Evolutionary conservation across 2,329 filamentous ascomycete genomes (phyloP).

Genomic region (Coniella lustricola): DNA sequence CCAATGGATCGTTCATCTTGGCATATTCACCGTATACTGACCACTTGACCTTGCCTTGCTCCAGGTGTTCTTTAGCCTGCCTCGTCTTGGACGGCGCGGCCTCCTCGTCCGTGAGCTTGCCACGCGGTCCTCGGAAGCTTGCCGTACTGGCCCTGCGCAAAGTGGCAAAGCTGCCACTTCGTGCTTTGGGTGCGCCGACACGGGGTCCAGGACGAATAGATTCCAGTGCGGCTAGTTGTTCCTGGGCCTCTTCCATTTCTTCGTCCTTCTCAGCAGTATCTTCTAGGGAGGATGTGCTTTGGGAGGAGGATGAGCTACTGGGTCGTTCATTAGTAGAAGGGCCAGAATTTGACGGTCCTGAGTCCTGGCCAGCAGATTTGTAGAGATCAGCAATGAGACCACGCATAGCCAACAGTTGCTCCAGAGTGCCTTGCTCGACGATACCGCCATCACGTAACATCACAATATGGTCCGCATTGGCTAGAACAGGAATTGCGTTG

Average conservation of each 20-base stretch:
- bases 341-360: slow-evolving; percentile 20
- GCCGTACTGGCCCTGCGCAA: slow-evolving; percentile 85
- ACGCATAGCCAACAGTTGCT: slow-evolving; percentile 88
- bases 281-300: slow-evolving; percentile 52
- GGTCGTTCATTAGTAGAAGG: slow-evolving; percentile 28
- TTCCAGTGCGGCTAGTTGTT: slow-evolving; percentile 61
- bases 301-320: slow-evolving; percentile 32
- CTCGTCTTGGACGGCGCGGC: slow-evolving; percentile 68
- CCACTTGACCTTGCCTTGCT: slow-evolving; percentile 99
- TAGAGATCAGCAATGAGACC: slow-evolving; percentile 81
- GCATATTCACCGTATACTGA: slow-evolving; percentile 88
- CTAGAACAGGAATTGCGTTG: slow-evolving; percentile 86
- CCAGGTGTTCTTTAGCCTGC: slow-evolving; percentile 78
- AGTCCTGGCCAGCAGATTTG: slow-evolving; percentile 61
- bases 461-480: slow-evolving; percentile 82
- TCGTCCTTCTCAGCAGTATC: slow-evolving; percentile 53
- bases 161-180: slow-evolving; percentile 67
- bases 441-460: slow-evolving; percentile 78
- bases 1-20: slow-evolving; percentile 82
- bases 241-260: slow-evolving; percentile 70
- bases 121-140: slow-evolving; percentile 78
- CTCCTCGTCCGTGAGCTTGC: slow-evolving; percentile 80
- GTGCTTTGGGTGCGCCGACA: slow-evolving; percentile 40
- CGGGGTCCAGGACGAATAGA: slow-evolving; percentile 15
- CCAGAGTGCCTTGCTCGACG: slow-evolving; percentile 82